Evolutionary conservation across 495 filamentous ascomycete genomes (phyloP).

Genomic region (Penicillium argentinense): DNA sequence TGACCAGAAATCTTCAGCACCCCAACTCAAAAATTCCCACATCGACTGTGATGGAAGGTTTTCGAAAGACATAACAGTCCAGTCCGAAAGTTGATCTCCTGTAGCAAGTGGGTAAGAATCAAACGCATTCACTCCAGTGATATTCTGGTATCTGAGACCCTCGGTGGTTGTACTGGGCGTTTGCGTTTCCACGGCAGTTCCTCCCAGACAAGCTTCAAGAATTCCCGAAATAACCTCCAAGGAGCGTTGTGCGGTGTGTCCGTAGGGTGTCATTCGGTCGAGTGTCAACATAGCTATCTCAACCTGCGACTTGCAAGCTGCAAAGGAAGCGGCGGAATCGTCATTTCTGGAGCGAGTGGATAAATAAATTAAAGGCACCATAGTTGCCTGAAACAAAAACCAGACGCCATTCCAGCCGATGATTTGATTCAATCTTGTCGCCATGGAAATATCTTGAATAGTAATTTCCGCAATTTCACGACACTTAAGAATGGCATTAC

Average conservation of each 20-base stretch:
- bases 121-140: neutral
- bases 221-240: slow-evolving; percentile 63
- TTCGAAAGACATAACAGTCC: slow-evolving; percentile 15
- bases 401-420: slow-evolving; percentile 77
- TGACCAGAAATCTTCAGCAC: slow-evolving; percentile 23
- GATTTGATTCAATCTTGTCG: slow-evolving; percentile 64
- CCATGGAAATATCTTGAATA: slow-evolving; percentile 62
- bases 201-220: slow-evolving; percentile 50
- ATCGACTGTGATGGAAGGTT: slow-evolving; percentile 21
- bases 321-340: slow-evolving; percentile 47
- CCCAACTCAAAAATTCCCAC: slow-evolving; percentile 33
- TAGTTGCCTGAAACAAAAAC: slow-evolving; percentile 72
- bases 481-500: slow-evolving; percentile 61
- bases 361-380: slow-evolving; percentile 69
- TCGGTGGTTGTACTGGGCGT: slow-evolving; percentile 6
- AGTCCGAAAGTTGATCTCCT: slow-evolving; percentile 9
- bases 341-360: slow-evolving; percentile 42
- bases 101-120: neutral
- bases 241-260: slow-evolving; percentile 61
- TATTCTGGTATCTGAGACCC: neutral
- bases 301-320: slow-evolving; percentile 45
- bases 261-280: slow-evolving; percentile 63
- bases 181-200: neutral
- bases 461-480: slow-evolving; percentile 60
- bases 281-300: slow-evolving; percentile 64